phyloP scores from a whole-genome alignment of 2,329 filamentous ascomycete genomes.

The Fusarium austroafricanum region DNA sequence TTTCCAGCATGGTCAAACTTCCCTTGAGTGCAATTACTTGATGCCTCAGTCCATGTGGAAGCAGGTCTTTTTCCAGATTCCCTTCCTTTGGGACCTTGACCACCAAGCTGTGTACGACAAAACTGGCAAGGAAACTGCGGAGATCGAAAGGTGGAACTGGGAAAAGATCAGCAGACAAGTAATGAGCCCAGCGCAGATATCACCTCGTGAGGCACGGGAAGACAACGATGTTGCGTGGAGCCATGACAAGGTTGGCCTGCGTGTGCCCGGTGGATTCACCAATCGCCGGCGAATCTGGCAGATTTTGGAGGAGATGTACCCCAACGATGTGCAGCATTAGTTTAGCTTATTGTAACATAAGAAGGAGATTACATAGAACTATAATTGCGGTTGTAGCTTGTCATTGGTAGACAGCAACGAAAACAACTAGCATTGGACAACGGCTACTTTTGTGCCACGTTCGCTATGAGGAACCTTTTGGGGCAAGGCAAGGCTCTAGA shows the following conservation, averaged over 20 bases:
- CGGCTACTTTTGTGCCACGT: no score
- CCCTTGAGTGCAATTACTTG: not conserved
- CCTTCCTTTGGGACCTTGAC: slow-evolving; percentile 22
- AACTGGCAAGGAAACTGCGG: not conserved
- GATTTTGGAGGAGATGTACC: slow-evolving; percentile 19
- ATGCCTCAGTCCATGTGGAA: slow-evolving; percentile 10
- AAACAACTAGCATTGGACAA: no score
- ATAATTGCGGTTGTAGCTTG: no score
- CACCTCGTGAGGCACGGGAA: not conserved
- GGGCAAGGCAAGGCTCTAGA: no score
- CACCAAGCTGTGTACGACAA: not conserved
- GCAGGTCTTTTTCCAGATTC: slow-evolving; percentile 1
- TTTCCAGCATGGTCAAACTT: not conserved
- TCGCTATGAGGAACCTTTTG: no score
- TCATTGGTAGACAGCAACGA: no score
- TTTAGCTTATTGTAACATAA: no score
- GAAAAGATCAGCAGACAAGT: slow-evolving; percentile 18
- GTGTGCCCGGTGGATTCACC: not conserved
- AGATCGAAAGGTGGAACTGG: slow-evolving; percentile 1
- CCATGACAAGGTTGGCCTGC: not conserved
- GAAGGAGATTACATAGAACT: no score
- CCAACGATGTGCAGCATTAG: not conserved
- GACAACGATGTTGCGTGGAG: not conserved
- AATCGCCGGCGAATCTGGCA: slow-evolving; percentile 26
- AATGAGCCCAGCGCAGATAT: not conserved